phyloP scores from a whole-genome alignment of 768 basidiomycete species.

The Pleurotus ostreatus region DNA sequence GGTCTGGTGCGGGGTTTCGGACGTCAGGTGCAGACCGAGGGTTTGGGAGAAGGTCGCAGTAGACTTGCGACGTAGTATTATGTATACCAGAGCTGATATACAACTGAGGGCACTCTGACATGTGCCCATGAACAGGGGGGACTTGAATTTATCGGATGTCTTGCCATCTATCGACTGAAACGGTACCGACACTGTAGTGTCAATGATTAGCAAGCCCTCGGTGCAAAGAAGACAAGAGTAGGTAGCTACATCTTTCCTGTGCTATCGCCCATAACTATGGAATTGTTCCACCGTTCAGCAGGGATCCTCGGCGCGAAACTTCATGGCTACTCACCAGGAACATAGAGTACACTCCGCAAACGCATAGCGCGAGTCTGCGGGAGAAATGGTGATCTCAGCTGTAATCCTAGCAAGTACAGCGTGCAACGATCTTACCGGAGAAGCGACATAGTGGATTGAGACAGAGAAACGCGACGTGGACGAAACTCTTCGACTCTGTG shows the following conservation, averaged over 20 bases:
- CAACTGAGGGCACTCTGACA: conserved; percentile 80
- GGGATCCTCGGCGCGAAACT: neutral
- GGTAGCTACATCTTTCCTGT: conserved; percentile 80
- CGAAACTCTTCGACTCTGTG: neutral
- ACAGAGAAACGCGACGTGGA: conserved; percentile 15
- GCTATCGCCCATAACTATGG: conserved; percentile 84
- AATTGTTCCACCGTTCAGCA: conserved; percentile 9
- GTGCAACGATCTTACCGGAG: conserved; percentile 14
- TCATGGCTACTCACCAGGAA: conserved; percentile 61
- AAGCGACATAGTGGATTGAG: conserved; percentile 19
- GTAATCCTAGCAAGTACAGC: neutral
- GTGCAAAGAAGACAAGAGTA: neutral
- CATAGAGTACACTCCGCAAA: conserved; percentile 88
- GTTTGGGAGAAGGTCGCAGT: conserved; percentile 48
- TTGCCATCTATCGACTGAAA: conserved; percentile 67
- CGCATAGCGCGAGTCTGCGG: conserved; percentile 68
- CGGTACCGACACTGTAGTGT: conserved; percentile 69
- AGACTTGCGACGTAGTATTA: conserved; percentile 56
- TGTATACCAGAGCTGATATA: conserved; percentile 73
- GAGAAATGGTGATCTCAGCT: neutral
- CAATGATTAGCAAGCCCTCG: neutral
- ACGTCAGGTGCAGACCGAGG: conserved; percentile 51
- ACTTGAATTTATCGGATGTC: conserved; percentile 73
- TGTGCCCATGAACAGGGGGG: conserved; percentile 80
- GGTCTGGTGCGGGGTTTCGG: conserved; percentile 15